These are phyloP conservation scores for Erythrobasidium yunnanense DNA, from an alignment of 768 basidiomycete species.

Conservation along the genomic window DNA sequence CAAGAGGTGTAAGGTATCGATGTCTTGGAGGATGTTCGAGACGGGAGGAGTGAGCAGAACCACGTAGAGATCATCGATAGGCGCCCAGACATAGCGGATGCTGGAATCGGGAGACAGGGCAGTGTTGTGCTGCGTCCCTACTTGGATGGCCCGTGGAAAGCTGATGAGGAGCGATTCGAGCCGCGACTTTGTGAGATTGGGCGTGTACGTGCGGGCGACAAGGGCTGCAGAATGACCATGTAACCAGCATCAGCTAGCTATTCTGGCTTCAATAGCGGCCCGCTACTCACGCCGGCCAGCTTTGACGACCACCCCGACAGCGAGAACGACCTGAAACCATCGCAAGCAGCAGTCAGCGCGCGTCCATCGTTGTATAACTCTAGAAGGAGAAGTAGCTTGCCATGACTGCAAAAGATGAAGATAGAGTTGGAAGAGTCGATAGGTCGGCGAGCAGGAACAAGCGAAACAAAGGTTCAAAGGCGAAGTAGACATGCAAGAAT, in stretches of 20 bases:
- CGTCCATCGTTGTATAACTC: too few species aligned
- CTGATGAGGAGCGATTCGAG: slow-evolving; percentile 93
- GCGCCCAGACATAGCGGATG: slow-evolving; percentile 38
- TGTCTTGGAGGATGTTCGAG: slow-evolving; percentile 97
- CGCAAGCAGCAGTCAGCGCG: neutral
- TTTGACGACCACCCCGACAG: slow-evolving; percentile 89
- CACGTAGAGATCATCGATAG: slow-evolving; percentile 73
- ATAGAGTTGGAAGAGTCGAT: too few species aligned
- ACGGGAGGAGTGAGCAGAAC: slow-evolving; percentile 96
- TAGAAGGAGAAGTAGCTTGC: too few species aligned
- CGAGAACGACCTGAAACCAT: slow-evolving; percentile 66
- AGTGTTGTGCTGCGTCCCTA: slow-evolving; percentile 55
- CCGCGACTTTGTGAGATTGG: slow-evolving; percentile 73
- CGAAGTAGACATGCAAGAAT: too few species aligned
- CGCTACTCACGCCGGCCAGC: slow-evolving; percentile 66
- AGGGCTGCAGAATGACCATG: slow-evolving; percentile 57
- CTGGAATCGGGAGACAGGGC: slow-evolving; percentile 30
- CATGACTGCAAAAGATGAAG: too few species aligned
- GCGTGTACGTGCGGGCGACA: slow-evolving; percentile 84
- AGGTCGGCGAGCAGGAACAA: too few species aligned
- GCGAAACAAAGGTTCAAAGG: too few species aligned
- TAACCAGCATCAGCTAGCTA: neutral
- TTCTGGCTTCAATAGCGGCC: neutral
- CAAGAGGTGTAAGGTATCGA: slow-evolving; percentile 87
- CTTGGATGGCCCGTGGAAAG: slow-evolving; percentile 92